These are phyloP conservation scores for Glonium stellatum DNA, from an alignment of 495 filamentous ascomycete species.

Conservation along the genomic window DNA sequence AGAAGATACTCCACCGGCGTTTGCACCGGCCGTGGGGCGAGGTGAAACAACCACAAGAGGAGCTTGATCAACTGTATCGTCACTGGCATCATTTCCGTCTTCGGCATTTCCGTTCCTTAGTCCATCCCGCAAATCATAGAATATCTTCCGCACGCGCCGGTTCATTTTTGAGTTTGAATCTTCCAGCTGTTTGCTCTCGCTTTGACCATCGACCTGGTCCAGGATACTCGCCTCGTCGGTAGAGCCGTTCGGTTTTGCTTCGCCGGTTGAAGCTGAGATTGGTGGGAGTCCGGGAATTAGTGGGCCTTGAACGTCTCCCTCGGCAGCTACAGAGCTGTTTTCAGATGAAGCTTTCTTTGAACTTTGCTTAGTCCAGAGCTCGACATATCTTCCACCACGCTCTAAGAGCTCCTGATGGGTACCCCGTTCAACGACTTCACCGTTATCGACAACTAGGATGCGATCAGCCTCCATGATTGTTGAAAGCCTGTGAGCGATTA, in stretches of 20 bases:
- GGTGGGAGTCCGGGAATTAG: not conserved
- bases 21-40: not conserved
- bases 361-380: slow-evolving; percentile 23
- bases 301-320: not conserved
- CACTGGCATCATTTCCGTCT: not conserved
- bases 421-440: slow-evolving; percentile 57
- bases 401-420: slow-evolving; percentile 51
- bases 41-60: not conserved
- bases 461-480: slow-evolving; percentile 64
- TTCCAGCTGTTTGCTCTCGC: slow-evolving; percentile 9
- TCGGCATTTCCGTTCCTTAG: not conserved
- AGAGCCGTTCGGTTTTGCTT: not conserved
- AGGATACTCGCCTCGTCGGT: not conserved
- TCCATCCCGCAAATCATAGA: not conserved
- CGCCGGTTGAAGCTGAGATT: not conserved
- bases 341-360: not conserved
- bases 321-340: slow-evolving; percentile 3
- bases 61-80: not conserved
- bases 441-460: slow-evolving; percentile 60
- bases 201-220: slow-evolving; percentile 11
- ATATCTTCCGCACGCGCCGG: not conserved
- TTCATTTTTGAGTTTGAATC: not conserved
- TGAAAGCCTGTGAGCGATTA: slow-evolving; percentile 54
- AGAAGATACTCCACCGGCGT: not conserved
- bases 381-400: slow-evolving; percentile 15